phyloP scores from a whole-genome alignment of 2,329 filamentous ascomycete genomes.

The Arachnomyces sp. region DNA sequence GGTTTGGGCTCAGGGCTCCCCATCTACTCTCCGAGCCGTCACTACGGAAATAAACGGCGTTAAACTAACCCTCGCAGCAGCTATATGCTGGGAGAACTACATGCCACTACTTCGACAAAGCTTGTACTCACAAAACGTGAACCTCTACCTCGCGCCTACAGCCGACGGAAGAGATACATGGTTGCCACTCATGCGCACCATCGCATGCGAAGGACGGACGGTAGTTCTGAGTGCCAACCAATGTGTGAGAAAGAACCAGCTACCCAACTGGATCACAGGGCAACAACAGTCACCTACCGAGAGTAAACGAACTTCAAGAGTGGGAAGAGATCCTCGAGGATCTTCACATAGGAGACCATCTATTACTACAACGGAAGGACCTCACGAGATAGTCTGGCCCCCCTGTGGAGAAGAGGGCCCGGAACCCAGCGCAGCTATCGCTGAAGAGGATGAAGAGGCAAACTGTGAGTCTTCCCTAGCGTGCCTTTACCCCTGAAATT shows the following conservation, averaged over 20 bases:
- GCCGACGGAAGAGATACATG: slow-evolving; percentile 78
- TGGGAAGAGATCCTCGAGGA: slow-evolving; percentile 11
- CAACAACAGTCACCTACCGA: slow-evolving; percentile 2
- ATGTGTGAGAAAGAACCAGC: slow-evolving; percentile 54
- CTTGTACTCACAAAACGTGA: slow-evolving; percentile 83
- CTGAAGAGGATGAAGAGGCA: slow-evolving; percentile 5
- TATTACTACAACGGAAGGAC: slow-evolving; percentile 31
- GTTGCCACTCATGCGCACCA: slow-evolving; percentile 71
- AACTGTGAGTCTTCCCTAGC: neutral
- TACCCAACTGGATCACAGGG: slow-evolving; percentile 50
- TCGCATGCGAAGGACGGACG: slow-evolving; percentile 71
- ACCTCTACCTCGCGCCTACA: slow-evolving; percentile 83
- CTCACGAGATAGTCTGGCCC: slow-evolving; percentile 42
- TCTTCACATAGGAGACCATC: slow-evolving; percentile 9
- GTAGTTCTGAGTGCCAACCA: slow-evolving; percentile 84
- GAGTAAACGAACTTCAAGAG: slow-evolving; percentile 5
- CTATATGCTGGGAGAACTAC: slow-evolving; percentile 96
- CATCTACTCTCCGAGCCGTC: slow-evolving; percentile 69
- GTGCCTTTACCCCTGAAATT: no score
- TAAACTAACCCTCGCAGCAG: slow-evolving; percentile 69
- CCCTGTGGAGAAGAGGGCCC: slow-evolving; percentile 13
- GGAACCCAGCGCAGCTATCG: slow-evolving; percentile 1
- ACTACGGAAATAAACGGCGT: slow-evolving; percentile 71
- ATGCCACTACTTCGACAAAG: slow-evolving; percentile 82
- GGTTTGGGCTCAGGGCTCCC: slow-evolving; percentile 80